A percentile compares a stretch with the other conserved stretches of the same genome.
phyloP scores from a whole-genome alignment of 768 basidiomycete genomes.

The Cyclocybe aegerita region DNA sequence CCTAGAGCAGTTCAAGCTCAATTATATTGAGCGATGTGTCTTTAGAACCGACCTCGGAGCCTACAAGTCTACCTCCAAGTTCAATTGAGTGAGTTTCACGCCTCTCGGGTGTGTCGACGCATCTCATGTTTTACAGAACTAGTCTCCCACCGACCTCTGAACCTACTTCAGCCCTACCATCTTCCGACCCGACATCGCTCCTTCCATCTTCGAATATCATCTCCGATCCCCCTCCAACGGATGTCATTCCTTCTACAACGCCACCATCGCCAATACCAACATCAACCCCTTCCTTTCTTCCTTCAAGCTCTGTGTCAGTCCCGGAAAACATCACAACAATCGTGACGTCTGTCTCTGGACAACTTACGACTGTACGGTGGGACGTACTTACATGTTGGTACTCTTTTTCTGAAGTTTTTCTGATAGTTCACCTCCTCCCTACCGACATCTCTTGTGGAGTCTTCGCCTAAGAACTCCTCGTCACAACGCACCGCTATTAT shows the following conservation, averaged over 20 bases:
- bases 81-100: background rate
- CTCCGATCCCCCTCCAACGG: background rate
- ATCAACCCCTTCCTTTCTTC: background rate
- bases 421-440: conserved; percentile 22
- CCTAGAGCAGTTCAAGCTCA: too few species aligned
- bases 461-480: conserved; percentile 10
- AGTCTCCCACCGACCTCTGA: background rate
- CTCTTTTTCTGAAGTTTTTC: background rate
- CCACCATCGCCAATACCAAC: background rate
- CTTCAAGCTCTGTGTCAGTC: background rate
- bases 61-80: background rate
- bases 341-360: conserved; percentile 11
- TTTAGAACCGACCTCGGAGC: background rate
- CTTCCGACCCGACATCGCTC: background rate
- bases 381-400: background rate
- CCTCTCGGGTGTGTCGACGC: background rate
- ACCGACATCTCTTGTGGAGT: conserved; percentile 29
- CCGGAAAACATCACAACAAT: conserved; percentile 16
- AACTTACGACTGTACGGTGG: conserved; percentile 16
- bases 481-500: conserved; percentile 37
- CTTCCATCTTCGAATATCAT: background rate
- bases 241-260: background rate
- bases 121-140: background rate
- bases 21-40: too few species aligned
- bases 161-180: background rate